Percentiles rank a stretch among this genome's conserved stretches.
phyloP scores from a whole-genome alignment of 1,139 yeast species.

The Scheffersomyces parashehatae region DNA sequence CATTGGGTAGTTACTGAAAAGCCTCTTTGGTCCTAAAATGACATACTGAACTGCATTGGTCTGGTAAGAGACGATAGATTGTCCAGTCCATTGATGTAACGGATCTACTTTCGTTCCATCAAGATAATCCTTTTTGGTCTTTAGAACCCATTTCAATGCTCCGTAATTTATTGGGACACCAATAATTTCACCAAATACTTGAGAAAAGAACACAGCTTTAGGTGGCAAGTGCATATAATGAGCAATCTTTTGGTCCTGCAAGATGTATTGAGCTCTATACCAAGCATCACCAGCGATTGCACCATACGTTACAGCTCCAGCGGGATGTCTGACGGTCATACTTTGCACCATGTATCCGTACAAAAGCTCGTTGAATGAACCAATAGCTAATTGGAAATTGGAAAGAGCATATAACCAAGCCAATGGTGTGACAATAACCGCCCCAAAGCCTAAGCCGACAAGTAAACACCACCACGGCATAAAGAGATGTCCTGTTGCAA shows the following conservation, averaged over 20 bases:
- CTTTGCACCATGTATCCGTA: constrained; percentile 48
- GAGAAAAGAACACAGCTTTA: constrained; percentile 46
- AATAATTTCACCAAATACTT: constrained; percentile 49
- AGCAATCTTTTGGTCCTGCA: constrained; percentile 50
- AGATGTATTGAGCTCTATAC: constrained; percentile 52
- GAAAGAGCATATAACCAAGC: constrained; percentile 53
- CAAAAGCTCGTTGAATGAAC: constrained; percentile 50
- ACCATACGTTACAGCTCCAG: constrained; percentile 50
- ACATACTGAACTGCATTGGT: constrained; percentile 54
- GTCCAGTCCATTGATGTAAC: constrained; percentile 56
- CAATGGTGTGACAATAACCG: constrained; percentile 48
- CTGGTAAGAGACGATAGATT: constrained; percentile 38
- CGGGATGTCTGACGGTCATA: constrained; percentile 36
- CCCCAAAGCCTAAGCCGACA: constrained; percentile 44
- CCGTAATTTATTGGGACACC: constrained; percentile 51
- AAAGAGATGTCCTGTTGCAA: constrained; percentile 39
- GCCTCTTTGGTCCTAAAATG: constrained; percentile 45
- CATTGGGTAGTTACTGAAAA: constrained; percentile 40
- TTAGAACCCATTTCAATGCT: constrained; percentile 48
- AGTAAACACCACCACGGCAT: constrained; percentile 53
- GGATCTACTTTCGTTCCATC: constrained; percentile 43
- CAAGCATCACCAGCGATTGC: constrained; percentile 55
- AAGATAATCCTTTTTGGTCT: constrained; percentile 37
- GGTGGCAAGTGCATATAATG: constrained; percentile 53
- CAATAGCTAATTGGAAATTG: constrained; percentile 52